phyloP scores from a whole-genome alignment of 2,329 filamentous ascomycete genomes.

The Penicillium sp. region DNA sequence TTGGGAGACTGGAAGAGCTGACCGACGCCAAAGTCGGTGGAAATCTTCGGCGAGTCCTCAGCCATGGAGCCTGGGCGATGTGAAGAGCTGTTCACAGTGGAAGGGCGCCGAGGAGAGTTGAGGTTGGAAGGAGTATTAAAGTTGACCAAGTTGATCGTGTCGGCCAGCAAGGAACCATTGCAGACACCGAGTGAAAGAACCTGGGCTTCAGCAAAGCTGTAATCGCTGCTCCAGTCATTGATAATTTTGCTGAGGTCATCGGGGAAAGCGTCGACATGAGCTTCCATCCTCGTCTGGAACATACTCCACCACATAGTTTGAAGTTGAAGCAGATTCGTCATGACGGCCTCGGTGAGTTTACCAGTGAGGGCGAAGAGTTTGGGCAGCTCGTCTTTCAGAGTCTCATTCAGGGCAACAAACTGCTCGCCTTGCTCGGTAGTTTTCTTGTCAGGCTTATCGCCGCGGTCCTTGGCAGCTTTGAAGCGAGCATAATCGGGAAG shows the following conservation, averaged over 20 bases:
- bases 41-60: constrained; percentile 65
- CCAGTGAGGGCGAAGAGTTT: constrained; percentile 80
- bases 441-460: constrained; percentile 86
- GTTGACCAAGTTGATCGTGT: constrained; percentile 63
- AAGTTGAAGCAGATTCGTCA: constrained; percentile 81
- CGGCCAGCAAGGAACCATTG: constrained; percentile 68
- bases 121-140: constrained; percentile 57
- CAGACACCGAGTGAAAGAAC: constrained; percentile 74
- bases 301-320: constrained; percentile 81
- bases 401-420: constrained; percentile 88
- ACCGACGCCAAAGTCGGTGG: constrained; percentile 68
- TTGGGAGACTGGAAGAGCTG: constrained; percentile 66
- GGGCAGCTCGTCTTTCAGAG: constrained; percentile 88
- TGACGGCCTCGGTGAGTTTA: constrained; percentile 78
- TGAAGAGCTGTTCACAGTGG: constrained; percentile 55
- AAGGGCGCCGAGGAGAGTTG: constrained; percentile 53
- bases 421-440: constrained; percentile 82
- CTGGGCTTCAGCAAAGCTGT: constrained; percentile 72
- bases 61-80: constrained; percentile 65
- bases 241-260: constrained; percentile 74
- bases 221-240: constrained; percentile 77
- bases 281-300: constrained; percentile 80
- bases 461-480: constrained; percentile 73
- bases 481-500: constrained; percentile 84
- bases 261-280: constrained; percentile 69